A percentile compares a stretch with the other conserved stretches of the same genome.
Conservation (phyloP, 31 red algal species). For the Endocladia muricata region DNA sequence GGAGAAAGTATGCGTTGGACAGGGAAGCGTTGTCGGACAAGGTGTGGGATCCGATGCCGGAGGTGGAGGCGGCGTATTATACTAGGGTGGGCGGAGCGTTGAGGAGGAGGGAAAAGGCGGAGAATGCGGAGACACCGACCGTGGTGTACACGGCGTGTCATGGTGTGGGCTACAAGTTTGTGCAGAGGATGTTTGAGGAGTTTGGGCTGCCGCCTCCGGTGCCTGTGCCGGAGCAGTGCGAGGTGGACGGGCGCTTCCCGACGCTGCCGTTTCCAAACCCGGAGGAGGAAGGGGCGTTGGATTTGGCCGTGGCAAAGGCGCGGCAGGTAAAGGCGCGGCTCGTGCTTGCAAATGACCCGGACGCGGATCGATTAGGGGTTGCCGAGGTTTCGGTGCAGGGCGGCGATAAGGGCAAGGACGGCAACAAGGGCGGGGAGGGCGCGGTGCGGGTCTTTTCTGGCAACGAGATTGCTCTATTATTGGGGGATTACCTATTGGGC, state of each 20-base stretch:
- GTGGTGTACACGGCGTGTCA: slow-evolving; percentile 79
- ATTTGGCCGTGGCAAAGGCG: slow-evolving; percentile 40
- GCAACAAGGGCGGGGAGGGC: too few relatives aligned
- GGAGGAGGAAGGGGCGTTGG: slow-evolving; percentile 68
- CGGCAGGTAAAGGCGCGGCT: slow-evolving; percentile 15
- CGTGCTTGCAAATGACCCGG: slow-evolving; percentile 81
- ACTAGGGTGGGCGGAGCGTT: neutral
- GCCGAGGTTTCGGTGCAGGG: slow-evolving; percentile 23
- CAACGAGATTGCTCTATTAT: slow-evolving; percentile 65
- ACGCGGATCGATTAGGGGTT: slow-evolving; percentile 83
- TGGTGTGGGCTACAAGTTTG: slow-evolving; percentile 58
- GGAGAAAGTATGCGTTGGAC: slow-evolving; percentile 23
- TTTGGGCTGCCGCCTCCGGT: slow-evolving; percentile 41
- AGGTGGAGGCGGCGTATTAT: slow-evolving; percentile 4
- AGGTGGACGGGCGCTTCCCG: slow-evolving; percentile 67
- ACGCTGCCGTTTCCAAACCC: slow-evolving; percentile 83
- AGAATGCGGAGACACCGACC: neutral
- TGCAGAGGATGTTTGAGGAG: slow-evolving; percentile 47
- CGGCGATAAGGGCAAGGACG: neutral
- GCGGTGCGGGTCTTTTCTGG: slow-evolving; percentile 48
- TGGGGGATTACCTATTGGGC: slow-evolving; percentile 33
- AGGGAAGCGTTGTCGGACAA: neutral
- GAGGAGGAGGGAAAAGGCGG: neutral
- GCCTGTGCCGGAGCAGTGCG: slow-evolving; percentile 39
- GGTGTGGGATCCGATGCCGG: neutral